phyloP scores from a whole-genome alignment of 164 flowering plant species.

The Cinnamomum micranthum region DNA sequence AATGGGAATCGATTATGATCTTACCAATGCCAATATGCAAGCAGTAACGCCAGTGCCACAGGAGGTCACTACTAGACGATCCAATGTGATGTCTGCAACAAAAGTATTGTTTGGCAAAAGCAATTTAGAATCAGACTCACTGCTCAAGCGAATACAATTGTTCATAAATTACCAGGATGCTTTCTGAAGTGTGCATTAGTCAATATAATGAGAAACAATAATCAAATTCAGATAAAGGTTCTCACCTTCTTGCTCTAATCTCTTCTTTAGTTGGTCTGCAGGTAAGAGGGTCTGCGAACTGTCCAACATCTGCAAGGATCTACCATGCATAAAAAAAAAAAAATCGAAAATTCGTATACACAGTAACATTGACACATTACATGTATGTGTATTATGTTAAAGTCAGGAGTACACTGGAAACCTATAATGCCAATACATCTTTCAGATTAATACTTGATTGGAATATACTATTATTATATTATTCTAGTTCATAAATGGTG shows the following conservation, averaged over 20 bases:
- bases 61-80: constrained; percentile 64
- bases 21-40: constrained; percentile 87
- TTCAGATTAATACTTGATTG: no score
- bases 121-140: not conserved
- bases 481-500: no score
- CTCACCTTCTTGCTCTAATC: constrained; percentile 80
- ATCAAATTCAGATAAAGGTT: not conserved
- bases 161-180: not conserved
- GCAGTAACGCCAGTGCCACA: constrained; percentile 99
- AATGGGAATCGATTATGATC: not conserved
- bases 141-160: not conserved
- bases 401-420: no score
- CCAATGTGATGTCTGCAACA: constrained; percentile 72
- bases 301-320: constrained; percentile 70
- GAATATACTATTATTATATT: no score
- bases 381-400: no score
- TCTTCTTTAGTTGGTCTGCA: constrained; percentile 67
- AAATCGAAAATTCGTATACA: not conserved
- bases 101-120: not conserved
- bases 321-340: constrained; percentile 1
- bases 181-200: not conserved
- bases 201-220: not conserved
- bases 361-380: not conserved
- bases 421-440: no score
- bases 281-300: constrained; percentile 74